A percentile compares a stretch with the other conserved stretches of the same genome.
Evolutionary conservation across 306 rosid genomes (phyloP).

Genomic region (Acacia crassicarpa): DNA sequence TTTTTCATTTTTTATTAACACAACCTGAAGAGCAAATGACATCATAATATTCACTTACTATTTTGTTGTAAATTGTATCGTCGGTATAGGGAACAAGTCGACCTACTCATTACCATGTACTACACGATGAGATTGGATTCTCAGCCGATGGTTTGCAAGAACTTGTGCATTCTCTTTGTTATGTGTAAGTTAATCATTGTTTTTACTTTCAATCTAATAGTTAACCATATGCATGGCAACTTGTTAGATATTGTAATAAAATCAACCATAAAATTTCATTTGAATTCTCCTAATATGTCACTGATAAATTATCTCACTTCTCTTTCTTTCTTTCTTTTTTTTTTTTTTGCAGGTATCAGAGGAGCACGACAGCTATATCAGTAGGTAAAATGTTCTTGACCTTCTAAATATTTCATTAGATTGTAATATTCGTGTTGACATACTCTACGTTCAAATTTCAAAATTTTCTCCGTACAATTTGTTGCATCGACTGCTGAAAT

Average conservation of each 20-base stretch:
- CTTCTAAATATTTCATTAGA: not conserved
- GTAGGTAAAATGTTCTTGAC: constrained; percentile 25
- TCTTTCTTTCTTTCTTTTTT: no score
- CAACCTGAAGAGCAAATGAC: not conserved
- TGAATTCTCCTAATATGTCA: not conserved
- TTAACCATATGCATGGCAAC: no score
- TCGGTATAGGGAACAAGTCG: constrained; percentile 41
- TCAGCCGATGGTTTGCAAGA: constrained; percentile 40
- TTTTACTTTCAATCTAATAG: not conserved
- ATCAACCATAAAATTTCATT: not conserved
- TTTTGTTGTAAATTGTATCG: not conserved
- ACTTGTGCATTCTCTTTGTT: constrained; percentile 42
- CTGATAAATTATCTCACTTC: not conserved
- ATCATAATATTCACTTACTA: not conserved
- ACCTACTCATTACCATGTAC: constrained; percentile 47
- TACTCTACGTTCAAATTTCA: not conserved
- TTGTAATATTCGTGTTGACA: not conserved
- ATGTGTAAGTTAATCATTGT: constrained; percentile 34
- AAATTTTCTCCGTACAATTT: not conserved
- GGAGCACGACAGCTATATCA: constrained; percentile 49
- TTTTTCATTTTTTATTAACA: not conserved
- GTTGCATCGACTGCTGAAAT: not conserved
- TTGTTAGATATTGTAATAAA: no score
- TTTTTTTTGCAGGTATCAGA: constrained; percentile 30
- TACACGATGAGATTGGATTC: constrained; percentile 45